Percentiles rank a stretch among this genome's conserved stretches.
phyloP scores from a whole-genome alignment of 2,329 filamentous ascomycete genomes.

The Akanthomyces dipterigenus region DNA sequence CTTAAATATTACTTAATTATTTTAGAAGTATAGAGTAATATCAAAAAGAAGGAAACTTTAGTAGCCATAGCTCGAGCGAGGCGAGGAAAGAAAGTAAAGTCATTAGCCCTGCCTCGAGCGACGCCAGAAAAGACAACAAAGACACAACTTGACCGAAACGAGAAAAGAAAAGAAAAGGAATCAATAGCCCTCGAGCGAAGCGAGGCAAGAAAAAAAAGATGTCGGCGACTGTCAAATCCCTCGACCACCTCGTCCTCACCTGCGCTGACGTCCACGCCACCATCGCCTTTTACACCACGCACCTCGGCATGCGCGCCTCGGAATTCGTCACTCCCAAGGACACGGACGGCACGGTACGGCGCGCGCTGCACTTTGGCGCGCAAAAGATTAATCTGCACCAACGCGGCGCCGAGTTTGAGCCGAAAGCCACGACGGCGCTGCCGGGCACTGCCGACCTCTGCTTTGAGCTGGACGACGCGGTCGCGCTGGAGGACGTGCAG shows the following conservation, averaged over 20 bases:
- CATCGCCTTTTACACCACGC: conserved; percentile 46
- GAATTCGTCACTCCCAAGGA: conserved; percentile 38
- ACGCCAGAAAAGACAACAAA: no score
- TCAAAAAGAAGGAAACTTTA: no score
- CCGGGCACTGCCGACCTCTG: conserved; percentile 55
- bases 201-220: background rate
- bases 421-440: conserved; percentile 46
- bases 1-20: no score
- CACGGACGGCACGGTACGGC: conserved; percentile 28
- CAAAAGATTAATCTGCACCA: conserved; percentile 59
- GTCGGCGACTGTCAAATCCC: conserved; percentile 31
- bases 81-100: no score
- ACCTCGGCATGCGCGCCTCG: conserved; percentile 51
- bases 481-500: conserved; percentile 39
- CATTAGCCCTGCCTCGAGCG: no score
- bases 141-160: no score
- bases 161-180: no score
- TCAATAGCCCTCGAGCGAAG: no score
- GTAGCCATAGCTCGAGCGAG: no score
- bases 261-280: conserved; percentile 43
- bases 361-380: conserved; percentile 48
- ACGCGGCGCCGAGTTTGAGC: conserved; percentile 51
- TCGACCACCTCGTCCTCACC: conserved; percentile 57
- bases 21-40: background rate
- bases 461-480: conserved; percentile 45